Conservation (phyloP, 2,329 filamentous ascomycete genomes). For the Aureobasidium sp. region DNA sequence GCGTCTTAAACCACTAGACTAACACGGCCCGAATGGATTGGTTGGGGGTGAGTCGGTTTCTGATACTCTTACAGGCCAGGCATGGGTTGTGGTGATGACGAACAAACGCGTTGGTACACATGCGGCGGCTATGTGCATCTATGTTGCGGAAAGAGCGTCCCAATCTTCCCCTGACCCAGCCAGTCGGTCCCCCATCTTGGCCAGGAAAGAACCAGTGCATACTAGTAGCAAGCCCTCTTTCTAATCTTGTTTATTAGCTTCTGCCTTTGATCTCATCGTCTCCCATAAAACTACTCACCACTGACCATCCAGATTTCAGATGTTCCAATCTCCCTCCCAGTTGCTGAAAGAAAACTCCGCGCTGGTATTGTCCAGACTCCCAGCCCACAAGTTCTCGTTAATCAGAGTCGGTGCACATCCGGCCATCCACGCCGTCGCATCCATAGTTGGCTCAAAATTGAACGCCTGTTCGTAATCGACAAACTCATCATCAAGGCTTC, state of each 20-base stretch:
- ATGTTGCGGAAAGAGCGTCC: not conserved
- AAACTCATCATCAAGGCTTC: not conserved
- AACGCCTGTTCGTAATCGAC: not conserved
- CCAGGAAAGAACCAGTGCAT: not conserved
- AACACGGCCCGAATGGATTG: not conserved
- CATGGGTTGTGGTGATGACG: not conserved
- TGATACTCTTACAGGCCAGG: not conserved
- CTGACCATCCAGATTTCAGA: not conserved
- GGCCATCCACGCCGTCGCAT: conserved; percentile 8
- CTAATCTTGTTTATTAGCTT: not conserved
- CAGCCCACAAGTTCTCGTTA: conserved; percentile 11
- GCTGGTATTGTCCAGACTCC: conserved; percentile 10
- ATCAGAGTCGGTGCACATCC: conserved; percentile 6
- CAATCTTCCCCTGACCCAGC: not conserved
- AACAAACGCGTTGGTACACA: not conserved
- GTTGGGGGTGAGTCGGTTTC: not conserved
- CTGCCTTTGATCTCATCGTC: not conserved
- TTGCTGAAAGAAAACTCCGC: conserved; percentile 6
- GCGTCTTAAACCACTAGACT: conserved; percentile 12
- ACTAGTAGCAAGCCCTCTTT: not conserved
- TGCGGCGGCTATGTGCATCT: conserved; percentile 4
- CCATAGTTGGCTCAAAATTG: conserved; percentile 4
- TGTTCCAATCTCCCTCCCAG: conserved; percentile 7
- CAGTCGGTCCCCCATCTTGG: not conserved
- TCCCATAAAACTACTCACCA: no score